Evolutionary conservation across 176 grass and related monocot genomes (phyloP), one percentile per base, ranked within the genome.

Genomic region (Carex scoparia): DNA sequence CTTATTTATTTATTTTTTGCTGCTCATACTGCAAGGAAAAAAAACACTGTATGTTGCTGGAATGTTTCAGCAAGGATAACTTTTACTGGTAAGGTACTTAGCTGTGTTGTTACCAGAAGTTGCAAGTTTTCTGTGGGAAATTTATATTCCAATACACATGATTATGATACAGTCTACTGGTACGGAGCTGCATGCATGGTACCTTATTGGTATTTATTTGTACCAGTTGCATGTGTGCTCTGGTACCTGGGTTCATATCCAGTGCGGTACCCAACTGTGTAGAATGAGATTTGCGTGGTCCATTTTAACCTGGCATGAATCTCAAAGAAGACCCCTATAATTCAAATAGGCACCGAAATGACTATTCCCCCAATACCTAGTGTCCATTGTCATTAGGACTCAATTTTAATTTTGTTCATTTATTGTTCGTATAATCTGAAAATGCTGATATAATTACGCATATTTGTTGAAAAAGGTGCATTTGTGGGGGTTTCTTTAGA

Each of bases 401-500:
- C 5, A 8, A 8, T 15, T 72, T 15, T 72, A 75, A 19, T n/a
- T 77, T 30, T 55, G 12, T 46, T 56, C 44, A 23, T 77, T 15
- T 55, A 78, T 78, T 56, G 49, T 55, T 33, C 48, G 6, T 78
- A 57, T 9, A 78, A 57, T 78, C 48, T 57, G 37, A 48, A 84
- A 55, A 72, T 60, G 33, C 27, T 85, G 57, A 85, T 80, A 64
- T 33, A 19, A 51, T n/a, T 55, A 33, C 23, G 80, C 11, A 44
- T 85, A 70, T 32, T 63, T 51, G 38, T 65, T 44, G 80, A 83
- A 4, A 35, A 51, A 97, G 94, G 94, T 78, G 92, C 92, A 76
- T 97, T 97, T 76, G 63, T 97, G 54, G 94, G 94, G 30, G 89
- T 94, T 64, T 97, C 94, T 30, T 85, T 97, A 63, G 92, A 97